phyloP scores from a whole-genome alignment of 495 filamentous ascomycete genomes.

The Glutinoglossum americanum region DNA sequence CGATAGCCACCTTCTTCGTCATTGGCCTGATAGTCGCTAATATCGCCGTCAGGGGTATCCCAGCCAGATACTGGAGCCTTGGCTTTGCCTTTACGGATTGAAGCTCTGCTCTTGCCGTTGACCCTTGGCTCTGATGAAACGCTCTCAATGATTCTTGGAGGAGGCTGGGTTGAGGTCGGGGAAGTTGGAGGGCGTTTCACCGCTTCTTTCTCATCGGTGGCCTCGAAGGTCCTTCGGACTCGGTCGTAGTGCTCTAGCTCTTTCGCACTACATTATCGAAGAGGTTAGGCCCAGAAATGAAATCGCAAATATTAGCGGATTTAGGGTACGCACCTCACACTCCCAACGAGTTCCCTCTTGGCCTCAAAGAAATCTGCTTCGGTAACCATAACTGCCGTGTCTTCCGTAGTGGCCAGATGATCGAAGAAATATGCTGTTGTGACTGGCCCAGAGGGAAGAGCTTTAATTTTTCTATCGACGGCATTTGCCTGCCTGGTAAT shows the following conservation, averaged over 20 bases:
- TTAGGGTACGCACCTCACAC: constrained; percentile 37
- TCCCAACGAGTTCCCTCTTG: constrained; percentile 66
- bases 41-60: not conserved
- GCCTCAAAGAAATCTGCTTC: constrained; percentile 73
- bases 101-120: not conserved
- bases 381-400: constrained; percentile 66
- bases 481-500: constrained; percentile 72
- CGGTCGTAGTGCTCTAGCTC: constrained; percentile 81
- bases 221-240: constrained; percentile 66
- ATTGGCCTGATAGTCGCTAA: not conserved
- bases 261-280: constrained; percentile 36
- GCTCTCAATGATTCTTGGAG: not conserved
- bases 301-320: not conserved
- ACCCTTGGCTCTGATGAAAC: not conserved
- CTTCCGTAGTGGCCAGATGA: constrained; percentile 60
- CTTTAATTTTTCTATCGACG: constrained; percentile 66
- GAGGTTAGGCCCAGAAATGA: not conserved
- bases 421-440: constrained; percentile 89
- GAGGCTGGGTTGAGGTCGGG: not conserved
- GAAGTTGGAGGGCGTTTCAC: not conserved
- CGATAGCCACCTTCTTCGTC: not conserved
- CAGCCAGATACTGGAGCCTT: not conserved
- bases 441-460: constrained; percentile 33
- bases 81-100: not conserved
- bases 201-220: not conserved